Evolutionary conservation across 2,329 filamentous ascomycete genomes (phyloP), one percentile per base, ranked within the genome.

Genomic region (Cladosporium cucumerinum): DNA sequence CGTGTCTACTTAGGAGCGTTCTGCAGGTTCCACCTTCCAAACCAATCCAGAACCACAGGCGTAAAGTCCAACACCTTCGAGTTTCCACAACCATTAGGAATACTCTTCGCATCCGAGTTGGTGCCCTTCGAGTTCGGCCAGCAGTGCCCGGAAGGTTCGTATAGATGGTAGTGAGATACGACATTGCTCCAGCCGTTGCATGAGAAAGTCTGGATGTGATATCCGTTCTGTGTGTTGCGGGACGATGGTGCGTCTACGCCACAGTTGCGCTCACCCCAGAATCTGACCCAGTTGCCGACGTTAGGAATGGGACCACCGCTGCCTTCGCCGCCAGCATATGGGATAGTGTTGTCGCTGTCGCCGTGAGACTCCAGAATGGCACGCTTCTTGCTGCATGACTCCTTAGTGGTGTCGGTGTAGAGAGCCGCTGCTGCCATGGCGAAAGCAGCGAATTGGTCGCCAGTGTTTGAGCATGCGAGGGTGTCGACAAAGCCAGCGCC

Each of bases 401-500:
- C 72, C 71, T 65, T 71, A 14, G 64, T 68, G 4, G 55, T 52
- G 30, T 74, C 71, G 23, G 70, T 71, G 68, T 85, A 84, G 54
- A 78, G 80, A 4, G 81, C 82, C 6, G 80, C 82, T 1, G 80
- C 78, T 8, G 80, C 79, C 8, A 80, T 76, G 0, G 81, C 82
- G 67, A 85, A 85, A 1, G 82, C 82, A 7, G 82, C 82, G 60
- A 85, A 80, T 3, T 78, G 75, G 10, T 73, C 73, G 2, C 78
- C 69, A 34, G 81, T 75, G 49, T 72, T 65, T 7, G 69, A 72
- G 71, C 82, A 85, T 3, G 83, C 82, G 8, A 85, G 79, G 1
- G 78, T 69, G 25, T 78, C 79, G 3, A 80, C 79, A 39, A 75
- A 74, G 12, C 80, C 84, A 1, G 82, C 85, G 6, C 84, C 85